Evolutionary conservation across 176 grass and related monocot genomes (phyloP), one percentile per base, ranked within the genome.

Genomic region (Oryza officinalis): DNA sequence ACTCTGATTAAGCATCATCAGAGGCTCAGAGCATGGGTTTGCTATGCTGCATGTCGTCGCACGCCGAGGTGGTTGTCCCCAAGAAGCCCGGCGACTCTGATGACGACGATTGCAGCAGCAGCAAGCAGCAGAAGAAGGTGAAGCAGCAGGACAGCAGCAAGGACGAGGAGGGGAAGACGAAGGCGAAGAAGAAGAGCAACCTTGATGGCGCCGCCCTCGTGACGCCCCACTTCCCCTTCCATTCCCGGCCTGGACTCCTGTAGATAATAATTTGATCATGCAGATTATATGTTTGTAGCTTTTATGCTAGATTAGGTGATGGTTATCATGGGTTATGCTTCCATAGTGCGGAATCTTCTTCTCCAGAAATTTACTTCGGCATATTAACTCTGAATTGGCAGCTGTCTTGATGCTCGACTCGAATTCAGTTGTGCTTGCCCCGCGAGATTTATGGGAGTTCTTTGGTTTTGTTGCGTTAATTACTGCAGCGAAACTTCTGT

Each of bases 21-120:
- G 30, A 30, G 30, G 30, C 0, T 37, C 49, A 18, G 6, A n/a
- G 6, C 20, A 88, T 88, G 81, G 69, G 81, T 8, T 79, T 75
- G 3, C 80, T 75, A 6, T 88, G 45, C 1, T 84, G 76, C 65
- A 59, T 84, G 37, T 50, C 82, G 17, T 89, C 82, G 0, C 65
- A 76, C 11, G 31, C 72, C 65, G 75, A 85, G 70, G 82, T 89
- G 28, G 67, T 85, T 31, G 67, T 85, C 41, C 87, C 82, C 12
- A 85, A 76, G 49, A 85, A 65, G 47, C 2, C 47, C 46, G 22
- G 4, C 45, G 83, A 8, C 49, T 78, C 26, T 10, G 67, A n/a
- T 6, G 67, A 33, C 10, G 65, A 40, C 8, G 33, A n/a, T 40
- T 20, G 31, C 31, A 40, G 33, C 30, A 69, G 27, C 27, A 69